Percentiles rank a stretch among this genome's conserved stretches.
Evolutionary conservation across 306 rosid species (phyloP).

Genomic region (Sphenostylis stenocarpa): DNA sequence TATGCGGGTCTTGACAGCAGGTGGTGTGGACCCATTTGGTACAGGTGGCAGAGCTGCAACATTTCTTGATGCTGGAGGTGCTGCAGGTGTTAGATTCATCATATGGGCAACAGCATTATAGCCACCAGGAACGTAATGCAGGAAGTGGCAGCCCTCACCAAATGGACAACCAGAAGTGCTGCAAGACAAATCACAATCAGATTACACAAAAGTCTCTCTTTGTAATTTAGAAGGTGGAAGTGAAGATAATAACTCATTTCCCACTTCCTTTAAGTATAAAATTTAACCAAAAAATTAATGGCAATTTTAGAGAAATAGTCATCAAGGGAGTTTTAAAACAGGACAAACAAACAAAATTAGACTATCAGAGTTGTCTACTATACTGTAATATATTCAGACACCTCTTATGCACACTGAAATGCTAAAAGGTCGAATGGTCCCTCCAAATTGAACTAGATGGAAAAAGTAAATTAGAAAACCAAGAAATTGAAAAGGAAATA

Average conservation of each 20-base stretch:
- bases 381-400: neutral
- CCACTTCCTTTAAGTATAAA: neutral
- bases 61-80: conserved; percentile 63
- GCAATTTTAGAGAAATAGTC: neutral
- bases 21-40: conserved; percentile 59
- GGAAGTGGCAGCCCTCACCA: conserved; percentile 94
- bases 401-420: neutral
- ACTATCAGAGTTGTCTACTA: neutral
- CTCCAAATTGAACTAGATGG: neutral
- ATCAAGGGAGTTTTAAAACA: neutral
- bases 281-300: neutral
- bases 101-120: conserved; percentile 87
- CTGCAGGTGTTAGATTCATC: conserved; percentile 79
- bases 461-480: neutral
- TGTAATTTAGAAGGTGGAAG: neutral
- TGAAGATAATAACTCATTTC: neutral
- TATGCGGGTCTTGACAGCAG: conserved; percentile 67
- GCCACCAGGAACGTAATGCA: conserved; percentile 94
- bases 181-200: conserved; percentile 47
- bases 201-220: conserved; percentile 1
- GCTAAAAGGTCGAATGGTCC: neutral
- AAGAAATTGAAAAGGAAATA: neutral
- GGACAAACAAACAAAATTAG: neutral
- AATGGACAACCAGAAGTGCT: conserved; percentile 97
- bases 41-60: conserved; percentile 46